These are phyloP conservation scores for Podospora conica DNA, from an alignment of 495 filamentous ascomycete species.

Conservation along the genomic window DNA sequence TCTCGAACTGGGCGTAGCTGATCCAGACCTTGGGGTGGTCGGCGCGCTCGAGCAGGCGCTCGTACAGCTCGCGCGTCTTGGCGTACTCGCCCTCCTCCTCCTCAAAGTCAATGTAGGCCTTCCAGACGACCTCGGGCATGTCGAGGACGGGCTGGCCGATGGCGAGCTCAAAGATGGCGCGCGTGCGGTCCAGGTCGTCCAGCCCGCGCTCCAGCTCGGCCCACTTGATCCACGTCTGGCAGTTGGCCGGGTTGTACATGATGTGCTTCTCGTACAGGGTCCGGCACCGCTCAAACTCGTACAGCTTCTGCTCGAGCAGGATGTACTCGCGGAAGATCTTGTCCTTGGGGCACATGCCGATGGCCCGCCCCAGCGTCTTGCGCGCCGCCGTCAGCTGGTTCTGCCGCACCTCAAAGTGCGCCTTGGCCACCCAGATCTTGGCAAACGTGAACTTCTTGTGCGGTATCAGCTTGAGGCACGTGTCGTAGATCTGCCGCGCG, in stretches of 20 bases:
- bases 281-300: constrained; percentile 85
- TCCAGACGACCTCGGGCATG: constrained; percentile 97
- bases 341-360: constrained; percentile 94
- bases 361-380: constrained; percentile 80
- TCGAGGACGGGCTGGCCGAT: constrained; percentile 80
- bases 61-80: constrained; percentile 74
- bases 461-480: constrained; percentile 80
- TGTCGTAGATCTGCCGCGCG: constrained; percentile 83
- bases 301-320: constrained; percentile 81
- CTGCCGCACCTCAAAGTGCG: constrained; percentile 89
- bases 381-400: constrained; percentile 70
- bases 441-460: constrained; percentile 98
- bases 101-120: constrained; percentile 96
- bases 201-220: constrained; percentile 85
- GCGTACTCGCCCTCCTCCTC: constrained; percentile 89
- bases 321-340: constrained; percentile 92
- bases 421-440: constrained; percentile 91
- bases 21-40: constrained; percentile 99
- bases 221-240: constrained; percentile 91
- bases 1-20: constrained; percentile 92
- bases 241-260: constrained; percentile 82
- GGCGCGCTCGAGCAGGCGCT: constrained; percentile 85
- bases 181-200: constrained; percentile 76
- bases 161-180: constrained; percentile 91
- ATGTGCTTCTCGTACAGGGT: constrained; percentile 91